Evolutionary conservation across 2,329 filamentous ascomycete genomes (phyloP), one percentile per base, ranked within the genome.

Genomic region (Annulohypoxylon truncatum): DNA sequence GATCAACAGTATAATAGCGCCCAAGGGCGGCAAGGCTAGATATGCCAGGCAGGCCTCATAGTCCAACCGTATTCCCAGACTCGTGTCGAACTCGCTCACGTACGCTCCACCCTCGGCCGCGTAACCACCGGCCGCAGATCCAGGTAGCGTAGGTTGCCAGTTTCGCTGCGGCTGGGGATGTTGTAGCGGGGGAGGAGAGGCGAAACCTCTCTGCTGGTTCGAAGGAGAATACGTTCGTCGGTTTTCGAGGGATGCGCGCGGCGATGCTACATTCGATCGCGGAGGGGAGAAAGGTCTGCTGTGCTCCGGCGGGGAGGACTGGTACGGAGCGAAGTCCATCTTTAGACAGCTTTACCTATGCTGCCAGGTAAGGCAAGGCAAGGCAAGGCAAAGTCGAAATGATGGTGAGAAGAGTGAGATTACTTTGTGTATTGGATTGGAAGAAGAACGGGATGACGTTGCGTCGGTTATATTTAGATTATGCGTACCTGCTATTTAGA

Each of bases 271-370:
- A 65, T 33, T 61, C 69, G 81, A 80, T 60, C 78, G 81, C 9
- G 89, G 86, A 55, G 94, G 93, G 18, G 93, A 96, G 77, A 94
- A 86, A 55, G 91, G 89, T 75, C 95, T 92, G 72, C 89, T 88
- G 73, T 91, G 86, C 82, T 98, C 94, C 8, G 96, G 96, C 13
- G 92, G 91, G 51, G 91, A 91, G 79, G 95, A 95, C 83, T 98
- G 96, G 82, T 98, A 99, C 35, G 96, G 96, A 47, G 96, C 96
- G 79, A 98, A 99, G 82, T 97, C 92, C 92, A 96, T 96, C 60
- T 82, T 60, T 18, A 28, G 26, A 28, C 20, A 52, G 28, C 22
- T 26, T 26, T 51, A 15, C 33, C 47, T 31, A 31, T 10, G 35
- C 35, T n/a, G n/a, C 50, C 12, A 40, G 28, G n/a, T 18, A 58